Conservation (phyloP, 179 eudicot genomes). For the Nepenthes alata region DNA sequence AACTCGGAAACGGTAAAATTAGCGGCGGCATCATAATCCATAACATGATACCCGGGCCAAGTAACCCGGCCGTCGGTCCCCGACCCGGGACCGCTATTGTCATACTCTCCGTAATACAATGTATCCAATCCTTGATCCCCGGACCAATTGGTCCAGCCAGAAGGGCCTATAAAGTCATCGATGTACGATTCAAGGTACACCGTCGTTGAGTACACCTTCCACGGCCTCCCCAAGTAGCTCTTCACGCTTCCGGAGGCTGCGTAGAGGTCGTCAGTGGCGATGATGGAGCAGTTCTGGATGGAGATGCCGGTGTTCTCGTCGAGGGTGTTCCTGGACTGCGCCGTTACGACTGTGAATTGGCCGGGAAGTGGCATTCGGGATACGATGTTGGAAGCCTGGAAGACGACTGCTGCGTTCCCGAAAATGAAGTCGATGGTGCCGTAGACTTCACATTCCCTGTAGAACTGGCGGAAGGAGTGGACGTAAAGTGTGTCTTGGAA, state of each 20-base stretch:
- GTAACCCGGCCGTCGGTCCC: conserved; percentile 28
- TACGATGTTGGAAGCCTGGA: conserved; percentile 63
- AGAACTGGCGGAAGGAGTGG: conserved; percentile 83
- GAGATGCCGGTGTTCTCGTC: conserved; percentile 66
- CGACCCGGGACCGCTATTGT: conserved; percentile 53
- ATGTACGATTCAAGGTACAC: conserved; percentile 55
- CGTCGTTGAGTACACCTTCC: conserved; percentile 52
- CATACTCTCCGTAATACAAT: conserved; percentile 71
- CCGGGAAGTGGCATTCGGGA: conserved; percentile 66
- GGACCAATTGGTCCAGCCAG: conserved; percentile 60
- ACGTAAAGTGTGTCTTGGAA: conserved; percentile 82
- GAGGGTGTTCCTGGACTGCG: conserved; percentile 50
- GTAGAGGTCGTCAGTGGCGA: conserved; percentile 35
- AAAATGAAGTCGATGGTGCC: conserved; percentile 88
- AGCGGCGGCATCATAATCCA: conserved; percentile 60
- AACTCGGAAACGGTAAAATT: conserved; percentile 63
- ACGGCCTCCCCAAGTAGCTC: conserved; percentile 70
- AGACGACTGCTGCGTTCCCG: conserved; percentile 79
- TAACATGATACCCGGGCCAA: conserved; percentile 62
- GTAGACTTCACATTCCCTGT: conserved; percentile 71
- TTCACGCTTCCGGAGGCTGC: conserved; percentile 13
- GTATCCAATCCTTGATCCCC: conserved; percentile 29
- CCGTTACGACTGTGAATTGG: conserved; percentile 68
- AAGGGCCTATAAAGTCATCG: conserved; percentile 47
- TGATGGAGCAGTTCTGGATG: conserved; percentile 60